phyloP scores from a whole-genome alignment of 2,329 filamentous ascomycete genomes.

The Ceratocystis variospora region DNA sequence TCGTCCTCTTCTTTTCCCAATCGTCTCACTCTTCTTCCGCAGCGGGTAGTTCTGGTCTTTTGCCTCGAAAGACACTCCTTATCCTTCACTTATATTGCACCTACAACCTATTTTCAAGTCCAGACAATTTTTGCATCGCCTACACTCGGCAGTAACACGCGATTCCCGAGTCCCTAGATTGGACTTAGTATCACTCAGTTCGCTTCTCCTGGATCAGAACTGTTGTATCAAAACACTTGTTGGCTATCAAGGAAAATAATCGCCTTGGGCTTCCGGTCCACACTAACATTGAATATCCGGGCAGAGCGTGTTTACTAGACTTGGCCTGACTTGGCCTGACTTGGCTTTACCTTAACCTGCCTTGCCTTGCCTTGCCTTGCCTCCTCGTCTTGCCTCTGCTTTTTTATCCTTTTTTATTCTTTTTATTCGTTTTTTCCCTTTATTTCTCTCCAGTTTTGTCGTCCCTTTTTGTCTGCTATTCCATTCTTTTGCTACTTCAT shows the following conservation, averaged over 20 bases:
- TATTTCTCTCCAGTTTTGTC: not conserved
- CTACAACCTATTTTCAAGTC: not conserved
- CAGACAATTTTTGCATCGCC: slow-evolving; percentile 3
- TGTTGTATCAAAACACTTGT: slow-evolving; percentile 9
- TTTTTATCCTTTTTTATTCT: not conserved
- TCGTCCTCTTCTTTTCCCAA: not conserved
- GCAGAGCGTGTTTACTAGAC: not conserved
- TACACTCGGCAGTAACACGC: slow-evolving; percentile 12
- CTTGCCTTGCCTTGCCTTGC: too few species aligned
- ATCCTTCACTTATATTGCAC: not conserved
- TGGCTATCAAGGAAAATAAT: slow-evolving; percentile 7
- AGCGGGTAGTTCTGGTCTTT: too few species aligned
- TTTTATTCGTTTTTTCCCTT: too few species aligned
- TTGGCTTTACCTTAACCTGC: too few species aligned
- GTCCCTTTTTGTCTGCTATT: not conserved
- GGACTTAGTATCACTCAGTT: slow-evolving; percentile 14
- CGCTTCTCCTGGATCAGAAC: slow-evolving; percentile 14
- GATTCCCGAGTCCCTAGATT: slow-evolving; percentile 14
- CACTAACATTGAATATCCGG: not conserved
- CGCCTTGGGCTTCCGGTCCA: slow-evolving; percentile 1
- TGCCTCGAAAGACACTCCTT: not conserved
- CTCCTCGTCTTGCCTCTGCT: too few species aligned
- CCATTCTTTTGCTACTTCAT: not conserved
- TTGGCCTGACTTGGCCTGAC: too few species aligned
- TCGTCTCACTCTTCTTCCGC: not conserved